Evolutionary conservation across 164 flowering plant species (phyloP).

Genomic region (Echeveria elegans): DNA sequence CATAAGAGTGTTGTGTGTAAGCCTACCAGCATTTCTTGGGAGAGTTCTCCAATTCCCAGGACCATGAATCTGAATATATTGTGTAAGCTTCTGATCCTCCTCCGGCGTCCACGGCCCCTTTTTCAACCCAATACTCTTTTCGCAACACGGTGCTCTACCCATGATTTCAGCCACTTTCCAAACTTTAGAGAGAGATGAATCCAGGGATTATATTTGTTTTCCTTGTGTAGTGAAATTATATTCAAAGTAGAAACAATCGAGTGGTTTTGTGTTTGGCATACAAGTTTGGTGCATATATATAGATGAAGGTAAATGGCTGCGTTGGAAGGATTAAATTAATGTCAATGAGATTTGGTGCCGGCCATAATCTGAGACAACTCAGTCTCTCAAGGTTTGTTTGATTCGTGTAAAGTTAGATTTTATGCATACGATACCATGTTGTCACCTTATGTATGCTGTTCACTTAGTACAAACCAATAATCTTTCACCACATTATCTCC

Average conservation of each 20-base stretch:
- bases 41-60: conserved; percentile 88
- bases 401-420: conserved; percentile 7
- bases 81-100: conserved; percentile 77
- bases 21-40: conserved; percentile 75
- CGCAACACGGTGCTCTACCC: conserved; percentile 97
- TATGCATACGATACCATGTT: conserved; percentile 2
- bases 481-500: not conserved
- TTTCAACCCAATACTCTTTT: conserved; percentile 62
- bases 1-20: not conserved
- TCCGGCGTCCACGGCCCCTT: conserved; percentile 96
- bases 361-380: not conserved
- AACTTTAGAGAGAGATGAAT: not conserved
- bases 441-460: not conserved
- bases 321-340: conserved; percentile 4
- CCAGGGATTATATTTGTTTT: not conserved
- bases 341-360: conserved; percentile 7
- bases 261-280: not conserved
- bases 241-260: not conserved
- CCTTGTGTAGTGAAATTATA: not conserved
- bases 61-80: conserved; percentile 71
- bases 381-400: conserved; percentile 6
- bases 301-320: conserved; percentile 3
- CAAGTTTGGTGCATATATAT: not conserved
- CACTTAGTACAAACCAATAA: not conserved
- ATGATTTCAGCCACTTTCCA: conserved; percentile 17